Evolutionary conservation across 2,329 filamentous ascomycete species (phyloP).

Genomic region (Cladorrhinum sp.): DNA sequence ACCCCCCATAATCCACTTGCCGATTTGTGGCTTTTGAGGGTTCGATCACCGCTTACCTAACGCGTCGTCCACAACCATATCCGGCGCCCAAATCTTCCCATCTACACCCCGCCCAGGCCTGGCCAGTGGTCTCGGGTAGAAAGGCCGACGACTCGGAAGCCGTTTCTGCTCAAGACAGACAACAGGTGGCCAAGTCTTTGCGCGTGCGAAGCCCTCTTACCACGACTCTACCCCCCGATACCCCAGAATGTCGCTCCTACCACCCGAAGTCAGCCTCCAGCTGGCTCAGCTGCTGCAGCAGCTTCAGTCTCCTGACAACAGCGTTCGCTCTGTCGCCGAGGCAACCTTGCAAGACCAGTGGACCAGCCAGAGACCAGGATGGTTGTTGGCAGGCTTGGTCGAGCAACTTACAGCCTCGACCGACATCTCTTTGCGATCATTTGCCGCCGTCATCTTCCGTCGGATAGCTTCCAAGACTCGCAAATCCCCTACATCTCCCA

Average conservation of each 20-base stretch:
- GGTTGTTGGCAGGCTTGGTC: conserved; percentile 88
- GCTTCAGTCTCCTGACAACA: conserved; percentile 87
- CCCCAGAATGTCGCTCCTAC: conserved; percentile 73
- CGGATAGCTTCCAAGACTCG: conserved; percentile 86
- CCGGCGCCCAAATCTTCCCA: conserved; percentile 12
- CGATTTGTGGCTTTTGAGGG: conserved; percentile 10
- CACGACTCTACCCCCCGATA: neutral
- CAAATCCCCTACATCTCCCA: conserved; percentile 74
- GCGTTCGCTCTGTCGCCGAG: conserved; percentile 79
- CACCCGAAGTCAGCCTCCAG: conserved; percentile 78
- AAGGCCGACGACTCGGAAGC: conserved; percentile 7
- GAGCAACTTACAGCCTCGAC: conserved; percentile 84
- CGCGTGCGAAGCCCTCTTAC: neutral
- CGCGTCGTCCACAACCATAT: conserved; percentile 4
- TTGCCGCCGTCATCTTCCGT: conserved; percentile 90
- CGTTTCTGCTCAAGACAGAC: conserved; percentile 3
- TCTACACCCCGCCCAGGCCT: conserved; percentile 7
- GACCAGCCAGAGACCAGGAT: conserved; percentile 76
- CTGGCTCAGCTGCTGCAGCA: conserved; percentile 83
- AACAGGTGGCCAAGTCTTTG: neutral
- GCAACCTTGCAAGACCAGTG: conserved; percentile 89
- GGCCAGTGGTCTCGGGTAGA: conserved; percentile 16
- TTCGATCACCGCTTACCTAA: neutral
- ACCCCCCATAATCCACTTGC: neutral
- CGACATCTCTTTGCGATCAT: conserved; percentile 78